These are phyloP conservation scores for Pestalotiopsis sp. DNA, from an alignment of 2,329 filamentous ascomycete genomes.

Conservation along the genomic window DNA sequence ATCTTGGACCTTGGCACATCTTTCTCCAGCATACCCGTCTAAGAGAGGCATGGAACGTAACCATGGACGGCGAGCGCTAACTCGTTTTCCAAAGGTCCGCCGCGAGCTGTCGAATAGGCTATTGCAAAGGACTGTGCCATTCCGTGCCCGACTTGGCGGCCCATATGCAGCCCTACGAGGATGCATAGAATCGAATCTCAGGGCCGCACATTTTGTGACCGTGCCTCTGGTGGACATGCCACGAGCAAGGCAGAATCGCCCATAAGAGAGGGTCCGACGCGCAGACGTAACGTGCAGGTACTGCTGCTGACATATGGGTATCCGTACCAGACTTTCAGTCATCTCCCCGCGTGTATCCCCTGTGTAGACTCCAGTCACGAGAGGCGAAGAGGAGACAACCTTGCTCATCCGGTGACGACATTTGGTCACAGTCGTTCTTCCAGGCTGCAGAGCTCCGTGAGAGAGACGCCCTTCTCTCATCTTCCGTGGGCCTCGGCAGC, in stretches of 20 bases:
- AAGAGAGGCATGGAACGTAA: not conserved
- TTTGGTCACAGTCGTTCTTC: not conserved
- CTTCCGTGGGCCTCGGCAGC: not conserved
- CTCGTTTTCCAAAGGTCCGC: not conserved
- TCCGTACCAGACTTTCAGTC: not conserved
- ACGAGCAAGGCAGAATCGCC: not conserved
- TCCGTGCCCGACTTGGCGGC: not conserved
- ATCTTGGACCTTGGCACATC: not conserved
- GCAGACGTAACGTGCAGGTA: not conserved
- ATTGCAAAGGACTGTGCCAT: not conserved
- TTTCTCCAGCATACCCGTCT: not conserved
- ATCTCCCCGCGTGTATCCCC: not conserved
- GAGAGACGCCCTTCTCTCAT: not conserved
- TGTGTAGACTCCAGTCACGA: not conserved
- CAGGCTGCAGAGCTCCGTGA: not conserved
- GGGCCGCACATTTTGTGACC: not conserved
- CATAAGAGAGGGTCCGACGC: not conserved
- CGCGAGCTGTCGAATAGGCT: not conserved
- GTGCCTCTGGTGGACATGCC: not conserved
- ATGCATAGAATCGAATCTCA: not conserved
- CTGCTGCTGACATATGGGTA: not conserved
- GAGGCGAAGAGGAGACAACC: not conserved
- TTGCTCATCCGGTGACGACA: not conserved
- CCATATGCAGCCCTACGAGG: slow-evolving; percentile 11
- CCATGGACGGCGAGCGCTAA: not conserved